Base-by-base conservation (phyloP, 129 eudicot genomes). In the Mikania micrantha region DNA sequence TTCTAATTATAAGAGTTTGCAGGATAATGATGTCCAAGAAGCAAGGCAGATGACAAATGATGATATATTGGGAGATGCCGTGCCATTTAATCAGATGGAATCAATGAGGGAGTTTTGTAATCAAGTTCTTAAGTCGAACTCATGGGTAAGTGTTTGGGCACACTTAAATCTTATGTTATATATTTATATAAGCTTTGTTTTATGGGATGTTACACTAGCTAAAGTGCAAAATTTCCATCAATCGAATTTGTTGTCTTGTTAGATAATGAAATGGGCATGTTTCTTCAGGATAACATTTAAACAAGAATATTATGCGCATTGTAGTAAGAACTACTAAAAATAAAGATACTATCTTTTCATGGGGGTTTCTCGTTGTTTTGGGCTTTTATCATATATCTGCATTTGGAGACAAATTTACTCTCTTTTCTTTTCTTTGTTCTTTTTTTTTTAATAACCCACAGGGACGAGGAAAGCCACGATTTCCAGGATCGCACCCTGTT, bases 401-500 rank as follows among this genome's bases (percentile, higher is more conserved):
- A 52, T 53, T 2, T 17, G n/a, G 49, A 49, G 48, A 68, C 2
- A 41, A 31, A 10, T 28, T 71, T 45, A 58, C 11, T 12, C 38
- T 1, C 40, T 13, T 72, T 45, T 20, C 11, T 1, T 16, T 19
- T 34, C 24, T 40, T 10, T 74, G 39, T 64, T 19, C 48, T 35
- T 40, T 10, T 74, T 41, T 64, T 61, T 27, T n/a, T n/a, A n/a
- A n/a, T n/a, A 20, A 42, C 60, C 22, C 38, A 57, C 87, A 85
- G 90, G 82, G 75, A 24, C 76, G 87, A 74, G 87, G 90, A 69
- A 74, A 81, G 67, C 79, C 80, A 67, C 80, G 76, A 59, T 85
- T 85, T 75, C 91, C 91, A 54, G 91, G 91, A 76, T 85, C 91
- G 63, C 91, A 85, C 76, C 91, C 91, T 39, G 91, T 85, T 52